Evolutionary conservation across 2,329 filamentous ascomycete genomes (phyloP), one percentile per base, ranked within the genome.

Genomic region (Pyrenochaeta sp.): DNA sequence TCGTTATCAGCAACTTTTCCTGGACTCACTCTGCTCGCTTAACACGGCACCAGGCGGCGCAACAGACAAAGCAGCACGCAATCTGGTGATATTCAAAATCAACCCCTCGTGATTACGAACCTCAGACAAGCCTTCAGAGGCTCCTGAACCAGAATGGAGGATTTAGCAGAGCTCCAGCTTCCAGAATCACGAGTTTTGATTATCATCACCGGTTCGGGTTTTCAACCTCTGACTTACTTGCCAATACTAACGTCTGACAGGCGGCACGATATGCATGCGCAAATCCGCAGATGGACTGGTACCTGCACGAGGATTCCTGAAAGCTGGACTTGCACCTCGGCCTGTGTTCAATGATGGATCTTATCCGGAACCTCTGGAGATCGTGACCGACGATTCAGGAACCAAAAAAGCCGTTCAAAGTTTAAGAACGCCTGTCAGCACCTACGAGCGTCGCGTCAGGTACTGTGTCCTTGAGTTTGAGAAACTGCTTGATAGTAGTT

Each of bases 201-300:
- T 62, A 89, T 96, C 71, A 93, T 95, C 77, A 96, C 92, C 9
- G 91, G 89, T 67, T 74, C 69, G 41, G 74, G 22, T 9, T 3
- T 14, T 28, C 21, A 26, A n/a, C n/a, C 6, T 15, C 13, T 14
- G 9, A 20, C 2, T 24, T 18, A 14, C 8, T 5, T 31, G 11
- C 20, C 28, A 13, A 24, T 23, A 19, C 37, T 51, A 15, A 51
- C 35, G 45, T 42, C 20, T 7, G 34, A 19, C 48, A 76, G 79
- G 81, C 48, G 88, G 88, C 30, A 91, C 88, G 6, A 96, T 96
- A 62, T 96, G 90, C 74, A 96, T 96, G 92, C 85, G 87, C 65
- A 86, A 85, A 41, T 90, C 90, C 7, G 81, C 82, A 7, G 83
- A 90, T 55, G 92, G 92, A 1, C 83, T 96, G 40, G 80, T 94